Base-by-base conservation (phyloP, 345 rosid species). In the Eucalyptus victrix region DNA sequence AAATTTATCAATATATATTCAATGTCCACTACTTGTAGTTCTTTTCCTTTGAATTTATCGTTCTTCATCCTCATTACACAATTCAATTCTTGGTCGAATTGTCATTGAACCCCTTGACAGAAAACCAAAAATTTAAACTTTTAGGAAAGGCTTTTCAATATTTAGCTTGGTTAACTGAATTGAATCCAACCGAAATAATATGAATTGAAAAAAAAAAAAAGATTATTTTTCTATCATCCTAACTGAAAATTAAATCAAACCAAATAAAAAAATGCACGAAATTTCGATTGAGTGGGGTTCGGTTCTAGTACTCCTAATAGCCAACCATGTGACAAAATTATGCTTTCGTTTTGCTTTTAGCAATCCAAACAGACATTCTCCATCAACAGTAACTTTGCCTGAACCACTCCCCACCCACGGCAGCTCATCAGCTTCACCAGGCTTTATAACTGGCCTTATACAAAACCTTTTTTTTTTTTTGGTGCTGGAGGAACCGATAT, bases 111-210 rank as follows among this genome's bases (percentile, higher is more conserved):
- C 18, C 32, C 4, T 6, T 3, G 7, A 30, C 34, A 4, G 6
- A 2, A 62, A 62, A 30, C 34, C 5, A 28, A 30, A 62, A 30
- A 26, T 26, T 62, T 14, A 62, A 12, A 14, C 17, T 28, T 62
- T 30, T 7, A 6, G 18, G 9, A 30, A 62, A 30, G 2, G 1
- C 16, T 62, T 62, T 62, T 62, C 34, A 30, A 14, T 30, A 30
- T 30, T 62, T 62, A 1, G 34, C 4, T 53, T 0, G 0, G 11
- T 8, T 0, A 53, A 53, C 10, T 0, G 0, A 53, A 53, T 0
- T 0, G 0, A 53, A 19, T 2, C 0, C 0, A 19, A 53, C 0
- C 11, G 1, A 53, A 53, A 19, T 19, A 19, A 53, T 0, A 19
- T 19, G 1, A 53, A 53, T 24, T 24, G 30, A 0, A 0, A 23